Base-by-base conservation (phyloP, 768 basidiomycete species). In the Coprinopsis strossmayeri region DNA sequence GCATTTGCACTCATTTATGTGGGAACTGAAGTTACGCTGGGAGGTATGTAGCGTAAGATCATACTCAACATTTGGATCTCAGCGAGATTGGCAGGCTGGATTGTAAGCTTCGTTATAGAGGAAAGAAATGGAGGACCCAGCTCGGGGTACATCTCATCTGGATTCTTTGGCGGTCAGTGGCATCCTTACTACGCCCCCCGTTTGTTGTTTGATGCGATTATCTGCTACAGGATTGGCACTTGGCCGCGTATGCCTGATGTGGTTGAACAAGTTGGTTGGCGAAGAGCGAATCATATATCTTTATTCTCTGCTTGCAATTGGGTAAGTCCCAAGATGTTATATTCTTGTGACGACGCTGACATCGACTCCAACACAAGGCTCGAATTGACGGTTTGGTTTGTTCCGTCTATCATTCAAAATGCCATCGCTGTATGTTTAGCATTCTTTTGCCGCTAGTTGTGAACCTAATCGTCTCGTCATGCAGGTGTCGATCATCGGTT, bases 361-460 rank as follows among this genome's bases (percentile, higher is more conserved):
- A n/a, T 13, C 21, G 7, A 13, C 38, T 18, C 51, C 35, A 46
- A 78, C 71, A 61, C 23, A 37, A 82, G 82, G 2, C 69, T 89
- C 18, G 79, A 87, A 57, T 57, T 88, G 23, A 57, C 82, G 10
- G 67, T 89, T 34, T 90, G 87, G 86, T 69, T 82, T 24, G 76
- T 81, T 0, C 82, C 81, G 25, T 82, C 78, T 5, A 67, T 88
- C 13, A 68, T 87, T 9, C 82, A 77, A 2, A 73, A 78, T 54
- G 86, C 79, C 2, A 69, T 88, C 3, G 78, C 82, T 0, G 72
- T 88, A 54, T 45, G 43, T 45, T n/a, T n/a, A n/a, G n/a, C n/a
- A n/a, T n/a, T n/a, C n/a, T n/a, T n/a, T n/a, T n/a, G n/a, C n/a
- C n/a, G n/a, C n/a, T n/a, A n/a, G n/a, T n/a, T n/a, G n/a, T n/a